Base-by-base conservation (phyloP, 768 basidiomycete species). In the Coprinopsis cinerea region DNA sequence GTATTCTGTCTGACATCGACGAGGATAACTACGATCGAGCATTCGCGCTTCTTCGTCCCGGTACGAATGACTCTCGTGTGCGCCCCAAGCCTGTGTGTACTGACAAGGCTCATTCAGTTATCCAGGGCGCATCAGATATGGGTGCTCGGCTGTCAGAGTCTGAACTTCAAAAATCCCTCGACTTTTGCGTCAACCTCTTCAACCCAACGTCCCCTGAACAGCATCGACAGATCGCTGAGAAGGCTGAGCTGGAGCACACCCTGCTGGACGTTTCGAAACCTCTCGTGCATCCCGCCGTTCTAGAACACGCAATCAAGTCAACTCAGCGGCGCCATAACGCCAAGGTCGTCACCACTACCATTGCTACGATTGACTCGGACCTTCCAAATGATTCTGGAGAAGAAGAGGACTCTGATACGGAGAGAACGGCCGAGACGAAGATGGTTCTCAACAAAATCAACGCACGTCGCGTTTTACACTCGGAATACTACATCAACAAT, bases 61-160 rank as follows among this genome's bases (percentile, higher is more conserved):
- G 82, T 82, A 41, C 45, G 73, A 6, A 11, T 35, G 40, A 43
- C 26, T 2, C 24, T 35, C 7, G 13, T 28, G 10, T 11, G 42
- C 11, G 1, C n/a, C 18, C n/a, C 36, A 15, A 5, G 43, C 27
- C 17, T 40, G 6, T 34, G 23, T 25, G 10, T 14, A 22, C 27
- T 51, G 32, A 53, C n/a, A n/a, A n/a, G 49, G 24, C 43, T 39
- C 23, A 36, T 24, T 28, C 51, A 89, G 88, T 90, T 24, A 88
- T 89, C 30, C 88, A 89, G 64, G 88, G 88, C 4, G 83, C 82
- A 37, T 82, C 82, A 0, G 88, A 90, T 53, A 81, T 88, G 76
- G 88, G 87, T 13, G 67, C 71, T 26, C 78, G 75, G 14, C 72
- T 89, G 27, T 86, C 84, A 2, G 87, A 86, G 63, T 72, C 68